These are phyloP conservation scores for Xerocomus brunneocitrinus DNA, from an alignment of 768 basidiomycete genomes.

Conservation along the genomic window DNA sequence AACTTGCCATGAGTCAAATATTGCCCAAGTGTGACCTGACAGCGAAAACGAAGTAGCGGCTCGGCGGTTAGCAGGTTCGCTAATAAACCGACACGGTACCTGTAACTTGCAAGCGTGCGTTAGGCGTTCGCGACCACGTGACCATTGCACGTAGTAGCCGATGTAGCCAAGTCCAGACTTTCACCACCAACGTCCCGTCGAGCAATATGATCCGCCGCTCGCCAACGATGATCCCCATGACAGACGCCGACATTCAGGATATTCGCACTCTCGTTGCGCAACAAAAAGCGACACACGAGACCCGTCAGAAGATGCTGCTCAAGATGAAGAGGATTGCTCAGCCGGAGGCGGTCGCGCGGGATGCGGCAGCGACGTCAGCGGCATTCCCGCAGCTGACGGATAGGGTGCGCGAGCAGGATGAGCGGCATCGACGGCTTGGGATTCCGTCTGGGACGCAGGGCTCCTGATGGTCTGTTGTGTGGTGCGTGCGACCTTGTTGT, in stretches of 20 bases:
- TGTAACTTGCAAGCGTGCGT: neutral
- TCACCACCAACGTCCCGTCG: neutral
- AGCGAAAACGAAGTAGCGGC: neutral
- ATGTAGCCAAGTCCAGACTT: too few relatives aligned
- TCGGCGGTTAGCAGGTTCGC: neutral
- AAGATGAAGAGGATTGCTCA: constrained; percentile 48
- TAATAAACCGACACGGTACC: neutral
- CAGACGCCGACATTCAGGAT: constrained; percentile 74
- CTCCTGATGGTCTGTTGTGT: too few relatives aligned
- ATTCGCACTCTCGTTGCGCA: constrained; percentile 56
- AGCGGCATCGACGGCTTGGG: neutral
- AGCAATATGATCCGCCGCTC: constrained; percentile 40
- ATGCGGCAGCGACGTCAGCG: constrained; percentile 3
- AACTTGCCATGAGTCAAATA: constrained; percentile 11
- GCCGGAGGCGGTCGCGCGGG: neutral
- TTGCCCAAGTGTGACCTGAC: neutral
- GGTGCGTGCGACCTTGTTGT: too few relatives aligned
- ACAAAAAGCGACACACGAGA: constrained; percentile 40
- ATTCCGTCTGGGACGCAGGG: too few relatives aligned
- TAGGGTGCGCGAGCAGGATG: constrained; percentile 24
- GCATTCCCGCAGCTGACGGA: constrained; percentile 12
- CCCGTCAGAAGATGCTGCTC: constrained; percentile 38
- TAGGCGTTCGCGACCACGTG: too few relatives aligned
- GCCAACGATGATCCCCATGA: constrained; percentile 74
- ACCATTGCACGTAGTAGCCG: too few relatives aligned